phyloP scores from a whole-genome alignment of 768 basidiomycete genomes.

The Xerocomus potaroensis region DNA sequence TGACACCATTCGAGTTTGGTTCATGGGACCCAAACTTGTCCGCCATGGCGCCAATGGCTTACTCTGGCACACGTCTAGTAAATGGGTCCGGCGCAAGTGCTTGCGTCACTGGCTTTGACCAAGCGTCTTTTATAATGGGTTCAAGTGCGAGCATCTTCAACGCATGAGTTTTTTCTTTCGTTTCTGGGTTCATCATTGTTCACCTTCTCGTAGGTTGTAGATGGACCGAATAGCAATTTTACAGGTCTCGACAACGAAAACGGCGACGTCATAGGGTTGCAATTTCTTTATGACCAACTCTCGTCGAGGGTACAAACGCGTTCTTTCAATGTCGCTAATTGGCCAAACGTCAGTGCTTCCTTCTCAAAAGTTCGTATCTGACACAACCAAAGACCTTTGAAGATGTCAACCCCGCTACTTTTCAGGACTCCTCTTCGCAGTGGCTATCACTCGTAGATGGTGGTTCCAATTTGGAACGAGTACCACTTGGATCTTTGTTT shows the following conservation, averaged over 20 bases:
- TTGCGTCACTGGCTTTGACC: constrained; percentile 75
- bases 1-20: constrained; percentile 63
- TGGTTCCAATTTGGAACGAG: constrained; percentile 61
- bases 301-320: constrained; percentile 42
- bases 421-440: constrained; percentile 46
- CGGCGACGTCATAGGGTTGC: constrained; percentile 28
- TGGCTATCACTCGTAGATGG: constrained; percentile 71
- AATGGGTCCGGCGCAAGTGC: constrained; percentile 54
- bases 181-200: background rate
- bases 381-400: constrained; percentile 41
- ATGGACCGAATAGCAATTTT: constrained; percentile 39
- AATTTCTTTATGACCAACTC: constrained; percentile 48
- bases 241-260: constrained; percentile 9
- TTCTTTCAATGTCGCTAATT: constrained; percentile 60
- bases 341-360: constrained; percentile 49
- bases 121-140: constrained; percentile 70
- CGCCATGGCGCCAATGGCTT: constrained; percentile 62
- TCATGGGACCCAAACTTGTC: constrained; percentile 70
- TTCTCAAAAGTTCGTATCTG: background rate
- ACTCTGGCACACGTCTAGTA: constrained; percentile 59
- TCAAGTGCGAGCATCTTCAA: constrained; percentile 70
- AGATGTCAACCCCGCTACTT: constrained; percentile 45
- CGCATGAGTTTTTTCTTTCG: constrained; percentile 28
- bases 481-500: constrained; percentile 69
- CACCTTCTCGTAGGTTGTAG: constrained; percentile 41